Evolutionary conservation across 108 stramenopile genomes (phyloP).

Genomic region (Fragilariopsis cylindrus): DNA sequence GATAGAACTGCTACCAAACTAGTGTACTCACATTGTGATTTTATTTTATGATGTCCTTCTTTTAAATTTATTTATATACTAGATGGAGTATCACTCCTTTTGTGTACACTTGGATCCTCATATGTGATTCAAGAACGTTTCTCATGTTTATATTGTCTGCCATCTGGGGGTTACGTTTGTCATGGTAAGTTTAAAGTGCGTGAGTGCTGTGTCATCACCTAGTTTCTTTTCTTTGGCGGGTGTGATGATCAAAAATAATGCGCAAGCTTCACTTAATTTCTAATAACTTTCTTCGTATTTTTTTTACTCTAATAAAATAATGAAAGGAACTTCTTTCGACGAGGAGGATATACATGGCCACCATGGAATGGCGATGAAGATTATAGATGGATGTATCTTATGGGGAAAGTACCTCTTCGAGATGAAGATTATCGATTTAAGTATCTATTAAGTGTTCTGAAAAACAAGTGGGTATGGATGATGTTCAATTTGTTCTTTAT

Average conservation of each 20-base stretch:
- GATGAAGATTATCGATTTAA: no score
- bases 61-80: background rate
- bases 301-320: no score
- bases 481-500: constrained; percentile 78
- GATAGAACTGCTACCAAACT: background rate
- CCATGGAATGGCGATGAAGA: constrained; percentile 75
- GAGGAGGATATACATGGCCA: constrained; percentile 73
- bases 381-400: constrained; percentile 72
- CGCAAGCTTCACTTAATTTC: no score
- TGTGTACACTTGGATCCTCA: constrained; percentile 68
- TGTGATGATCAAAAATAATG: no score
- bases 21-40: background rate
- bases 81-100: constrained; percentile 67
- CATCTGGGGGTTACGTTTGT: constrained; percentile 70
- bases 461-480: constrained; percentile 49
- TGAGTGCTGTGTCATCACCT: no score
- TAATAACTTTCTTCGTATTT: no score
- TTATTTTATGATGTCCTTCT: background rate
- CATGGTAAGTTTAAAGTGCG: constrained; percentile 20
- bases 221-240: no score
- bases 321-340: constrained; percentile 60
- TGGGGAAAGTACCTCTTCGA: constrained; percentile 20
- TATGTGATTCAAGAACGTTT: constrained; percentile 48
- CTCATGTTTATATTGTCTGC: constrained; percentile 66
- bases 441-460: constrained; percentile 34